A percentile compares a stretch with the other conserved stretches of the same genome.
phyloP scores from a whole-genome alignment of 352 stramenopile genomes.

The Globisporangium viniferum region DNA sequence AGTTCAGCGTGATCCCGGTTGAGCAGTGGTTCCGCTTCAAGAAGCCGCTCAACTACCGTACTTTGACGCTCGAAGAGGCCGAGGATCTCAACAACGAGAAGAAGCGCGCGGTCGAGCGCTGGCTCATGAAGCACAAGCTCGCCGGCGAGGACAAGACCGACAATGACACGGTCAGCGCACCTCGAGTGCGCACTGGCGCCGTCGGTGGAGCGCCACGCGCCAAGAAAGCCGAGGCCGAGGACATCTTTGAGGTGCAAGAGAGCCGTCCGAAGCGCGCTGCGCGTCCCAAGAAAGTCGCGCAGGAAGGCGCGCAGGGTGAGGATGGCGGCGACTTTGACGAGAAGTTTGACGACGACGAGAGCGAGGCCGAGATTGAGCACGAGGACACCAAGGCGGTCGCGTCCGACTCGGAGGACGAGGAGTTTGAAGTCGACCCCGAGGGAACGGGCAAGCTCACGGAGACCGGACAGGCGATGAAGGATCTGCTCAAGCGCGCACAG shows the following conservation, averaged over 20 bases:
- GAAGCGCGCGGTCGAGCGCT: constrained; percentile 83
- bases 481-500: constrained; percentile 74
- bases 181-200: constrained; percentile 67
- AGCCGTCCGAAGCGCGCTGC: constrained; percentile 42
- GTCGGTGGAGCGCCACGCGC: constrained; percentile 25
- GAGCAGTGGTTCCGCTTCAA: constrained; percentile 90
- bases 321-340: constrained; percentile 86
- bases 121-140: constrained; percentile 88
- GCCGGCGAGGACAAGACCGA: constrained; percentile 71
- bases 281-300: constrained; percentile 43
- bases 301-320: constrained; percentile 64
- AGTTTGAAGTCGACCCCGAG: constrained; percentile 70
- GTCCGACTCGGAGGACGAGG: constrained; percentile 76
- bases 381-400: constrained; percentile 59
- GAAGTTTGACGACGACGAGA: constrained; percentile 87
- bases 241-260: constrained; percentile 69
- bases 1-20: constrained; percentile 85
- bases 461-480: constrained; percentile 81
- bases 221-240: constrained; percentile 47
- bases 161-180: constrained; percentile 53
- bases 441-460: constrained; percentile 74
- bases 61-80: constrained; percentile 80
- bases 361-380: constrained; percentile 78
- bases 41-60: constrained; percentile 83
- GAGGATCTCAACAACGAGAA: constrained; percentile 89